Evolutionary conservation across 345 rosid species (phyloP).

Genomic region (Schrenkiella parvula): DNA sequence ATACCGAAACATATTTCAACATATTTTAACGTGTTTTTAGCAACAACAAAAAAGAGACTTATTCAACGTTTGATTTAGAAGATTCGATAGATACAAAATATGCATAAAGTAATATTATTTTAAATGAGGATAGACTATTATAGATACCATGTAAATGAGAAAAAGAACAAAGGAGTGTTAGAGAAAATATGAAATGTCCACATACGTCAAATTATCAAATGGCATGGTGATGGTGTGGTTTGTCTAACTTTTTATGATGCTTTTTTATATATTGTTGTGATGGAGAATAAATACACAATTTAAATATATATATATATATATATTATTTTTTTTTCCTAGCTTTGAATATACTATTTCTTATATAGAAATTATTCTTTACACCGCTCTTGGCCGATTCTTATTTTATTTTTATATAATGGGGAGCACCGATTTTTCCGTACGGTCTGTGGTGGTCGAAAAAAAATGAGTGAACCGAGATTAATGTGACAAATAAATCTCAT

Average conservation of each 20-base stretch:
- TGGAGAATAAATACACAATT: conserved; percentile 4
- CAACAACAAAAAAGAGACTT: too few species aligned
- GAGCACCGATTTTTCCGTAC: conserved; percentile 6
- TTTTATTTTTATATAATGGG: too few species aligned
- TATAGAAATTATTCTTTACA: neutral
- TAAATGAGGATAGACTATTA: neutral
- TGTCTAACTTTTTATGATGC: conserved; percentile 26
- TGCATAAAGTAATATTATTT: neutral
- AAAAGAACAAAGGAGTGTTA: neutral
- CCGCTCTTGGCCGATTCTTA: too few species aligned
- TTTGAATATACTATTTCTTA: neutral
- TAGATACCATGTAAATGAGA: conserved; percentile 6
- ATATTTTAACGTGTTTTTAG: neutral
- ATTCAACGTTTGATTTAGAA: neutral
- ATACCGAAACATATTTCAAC: neutral
- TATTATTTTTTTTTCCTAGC: neutral
- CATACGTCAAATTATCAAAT: conserved; percentile 5
- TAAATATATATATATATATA: too few species aligned
- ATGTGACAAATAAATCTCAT: conserved; percentile 3
- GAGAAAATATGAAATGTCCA: conserved; percentile 20
- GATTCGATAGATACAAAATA: conserved; percentile 9
- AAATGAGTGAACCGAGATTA: conserved; percentile 24
- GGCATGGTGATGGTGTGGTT: conserved; percentile 21
- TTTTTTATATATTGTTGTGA: conserved; percentile 20
- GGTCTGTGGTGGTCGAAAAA: neutral